Evolutionary conservation across 306 rosid species (phyloP), one percentile per base, ranked within the genome.

Genomic region (Macrotyloma uniflorum): DNA sequence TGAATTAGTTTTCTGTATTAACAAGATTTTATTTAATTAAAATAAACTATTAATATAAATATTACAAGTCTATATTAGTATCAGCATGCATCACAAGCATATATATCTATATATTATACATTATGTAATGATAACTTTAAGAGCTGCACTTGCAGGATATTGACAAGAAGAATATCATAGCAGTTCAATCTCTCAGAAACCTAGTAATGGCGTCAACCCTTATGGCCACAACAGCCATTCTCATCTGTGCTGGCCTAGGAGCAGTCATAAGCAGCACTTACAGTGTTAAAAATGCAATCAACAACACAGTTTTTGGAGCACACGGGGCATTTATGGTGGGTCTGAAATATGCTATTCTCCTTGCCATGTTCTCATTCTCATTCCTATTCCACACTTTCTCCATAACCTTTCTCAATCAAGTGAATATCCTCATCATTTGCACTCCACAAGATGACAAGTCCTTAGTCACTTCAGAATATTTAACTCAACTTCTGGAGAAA

Each of bases 211-310:
- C 70, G 0, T 57, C 82, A 78, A 69, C 70, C 19, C 70, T 78
- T 0, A 78, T 78, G 82, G 74, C 82, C 23, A 78, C 82, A 30
- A 30, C 82, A 57, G 4, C 76, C 1, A 69, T 78, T 45, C 63
- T 78, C 8, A 32, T 78, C 4, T 78, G 82, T 45, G 70, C 82
- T 2, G 82, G 82, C 6, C 53, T 78, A 20, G 82, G 82, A 32
- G 76, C 82, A 57, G 20, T 78, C 11, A 69, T 78, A 57, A 78
- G 82, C 61, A 78, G 77, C 77, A 78, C 50, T 13, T 78, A 68
- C 16, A 78, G 77, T 32, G 53, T 69, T 10, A 78, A 69, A 32
- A 45, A 32, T 3, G 51, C 61, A 43, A 46, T 78, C 13, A 45
- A 33, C 3, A 28, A 69, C 9, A 54, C 77, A 20, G 2, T 78